Conservation (phyloP, 768 basidiomycete genomes). For the Vishniacozyma victoriae region DNA sequence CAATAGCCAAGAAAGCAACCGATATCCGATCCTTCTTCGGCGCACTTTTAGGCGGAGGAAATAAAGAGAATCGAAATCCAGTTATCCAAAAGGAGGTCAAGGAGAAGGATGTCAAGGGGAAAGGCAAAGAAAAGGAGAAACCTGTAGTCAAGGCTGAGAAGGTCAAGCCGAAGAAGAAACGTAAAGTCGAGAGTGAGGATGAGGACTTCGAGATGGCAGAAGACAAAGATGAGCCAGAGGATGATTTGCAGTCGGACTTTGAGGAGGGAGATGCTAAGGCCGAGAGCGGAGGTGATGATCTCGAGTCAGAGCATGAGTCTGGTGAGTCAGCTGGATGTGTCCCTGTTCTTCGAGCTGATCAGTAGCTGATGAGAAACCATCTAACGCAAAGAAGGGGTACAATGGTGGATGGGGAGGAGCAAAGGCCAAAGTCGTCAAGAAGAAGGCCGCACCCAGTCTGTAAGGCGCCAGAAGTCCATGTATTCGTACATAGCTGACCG, state of each 20-base stretch:
- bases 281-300: constrained; percentile 8
- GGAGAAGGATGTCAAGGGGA: constrained; percentile 4
- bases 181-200: constrained; percentile 45
- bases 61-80: not conserved
- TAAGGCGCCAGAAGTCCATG: no score
- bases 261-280: constrained; percentile 11
- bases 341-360: not conserved
- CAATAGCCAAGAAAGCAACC: not conserved
- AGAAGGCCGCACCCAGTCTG: no score
- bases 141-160: not conserved
- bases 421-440: constrained; percentile 25
- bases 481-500: no score
- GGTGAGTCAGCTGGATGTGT: not conserved
- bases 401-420: constrained; percentile 10
- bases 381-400: constrained; percentile 11
- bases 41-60: not conserved
- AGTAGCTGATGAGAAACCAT: not conserved
- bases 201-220: constrained; percentile 47
- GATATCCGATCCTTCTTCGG: not conserved
- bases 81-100: constrained; percentile 2
- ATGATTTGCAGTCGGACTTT: constrained; percentile 1
- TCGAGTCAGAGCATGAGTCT: constrained; percentile 9
- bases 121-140: not conserved
- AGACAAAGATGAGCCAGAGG: constrained; percentile 31
- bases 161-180: not conserved